Base-by-base conservation (phyloP, 768 basidiomycete species). In the Boletus sp. region DNA sequence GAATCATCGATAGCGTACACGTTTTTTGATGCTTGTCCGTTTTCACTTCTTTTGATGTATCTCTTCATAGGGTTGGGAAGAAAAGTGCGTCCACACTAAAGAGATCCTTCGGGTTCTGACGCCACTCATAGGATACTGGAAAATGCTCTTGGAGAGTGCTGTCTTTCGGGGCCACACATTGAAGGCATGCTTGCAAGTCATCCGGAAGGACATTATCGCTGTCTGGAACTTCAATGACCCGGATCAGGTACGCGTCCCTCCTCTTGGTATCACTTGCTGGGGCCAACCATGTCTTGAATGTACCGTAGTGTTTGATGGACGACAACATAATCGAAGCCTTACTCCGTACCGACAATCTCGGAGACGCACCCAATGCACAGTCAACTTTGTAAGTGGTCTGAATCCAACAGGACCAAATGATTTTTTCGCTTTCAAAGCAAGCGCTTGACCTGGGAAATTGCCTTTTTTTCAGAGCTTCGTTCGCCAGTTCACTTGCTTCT, bases 141-240 rank as follows among this genome's bases (percentile, higher is more conserved):
- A 9, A 1, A 51, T 23, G 34, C 56, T 58, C 8, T 17, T 51
- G 23, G 51, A 41, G 17, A 58, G 60, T 3, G 38, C 51, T 6
- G n/a, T 54, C 38, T 54, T 61, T 49, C 41, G 50, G 0, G 49
- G 48, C 7, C 49, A 27, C 35, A 51, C 60, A 21, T 38, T 63
- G 21, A 11, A 38, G 4, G 38, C 54, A 42, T 61, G 60, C 7
- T 49, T 61, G 40, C 2, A 54, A 27, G 52, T 58, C 7, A 63
- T 61, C 14, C 52, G 4, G 6, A n/a, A 42, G 8, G 60, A 61
- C 8, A 21, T 61, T 4, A n/a, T 54, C 17, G 38, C 46, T 0
- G 27, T 58, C 29, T 61, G 60, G 60, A 61, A 61, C 21, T 54
- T 61, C 5, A 15, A 34, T 4, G 60, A 61, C 35, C 60, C 55